A percentile compares a stretch with the other conserved stretches of the same genome.
Conservation (phyloP, 768 basidiomycete species). For the Leccinum subgranulosum region DNA sequence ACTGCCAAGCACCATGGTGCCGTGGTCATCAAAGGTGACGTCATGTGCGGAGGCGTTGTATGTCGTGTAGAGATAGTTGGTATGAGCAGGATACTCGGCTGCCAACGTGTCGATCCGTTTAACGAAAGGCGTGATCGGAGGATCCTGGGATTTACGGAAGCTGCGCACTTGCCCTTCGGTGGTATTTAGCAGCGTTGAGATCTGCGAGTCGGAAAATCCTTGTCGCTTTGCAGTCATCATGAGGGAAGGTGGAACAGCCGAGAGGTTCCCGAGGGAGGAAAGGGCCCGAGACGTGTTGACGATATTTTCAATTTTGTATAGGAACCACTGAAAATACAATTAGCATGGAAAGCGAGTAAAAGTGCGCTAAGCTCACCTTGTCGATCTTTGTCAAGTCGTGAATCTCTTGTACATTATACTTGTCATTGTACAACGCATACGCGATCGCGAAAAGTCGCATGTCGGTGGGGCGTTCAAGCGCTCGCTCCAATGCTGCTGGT, state of each 20-base stretch:
- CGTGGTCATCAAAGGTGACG: constrained; percentile 91
- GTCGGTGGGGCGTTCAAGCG: constrained; percentile 83
- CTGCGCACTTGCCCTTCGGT: constrained; percentile 79
- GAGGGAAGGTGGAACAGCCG: constrained; percentile 67
- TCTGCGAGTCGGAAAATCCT: constrained; percentile 94
- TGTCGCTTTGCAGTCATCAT: constrained; percentile 87
- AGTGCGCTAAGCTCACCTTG: constrained; percentile 49
- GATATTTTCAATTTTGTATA: constrained; percentile 99
- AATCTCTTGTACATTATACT: constrained; percentile 84
- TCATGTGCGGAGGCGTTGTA: constrained; percentile 98
- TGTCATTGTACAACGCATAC: constrained; percentile 93
- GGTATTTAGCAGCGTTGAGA: constrained; percentile 73
- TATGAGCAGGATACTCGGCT: constrained; percentile 97
- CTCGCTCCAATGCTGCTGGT: constrained; percentile 62
- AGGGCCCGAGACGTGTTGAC: constrained; percentile 81
- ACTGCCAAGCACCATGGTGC: constrained; percentile 98
- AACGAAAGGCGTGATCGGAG: constrained; percentile 85
- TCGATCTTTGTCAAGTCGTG: constrained; percentile 98
- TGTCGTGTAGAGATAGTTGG: constrained; percentile 99
- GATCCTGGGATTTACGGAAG: constrained; percentile 76
- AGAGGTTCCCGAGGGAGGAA: constrained; percentile 65
- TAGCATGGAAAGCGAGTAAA: background rate
- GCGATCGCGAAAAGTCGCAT: constrained; percentile 96
- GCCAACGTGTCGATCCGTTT: constrained; percentile 99
- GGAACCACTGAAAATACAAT: constrained; percentile 71